phyloP scores from a whole-genome alignment of 768 basidiomycete genomes.

The Tylopilus balloui region DNA sequence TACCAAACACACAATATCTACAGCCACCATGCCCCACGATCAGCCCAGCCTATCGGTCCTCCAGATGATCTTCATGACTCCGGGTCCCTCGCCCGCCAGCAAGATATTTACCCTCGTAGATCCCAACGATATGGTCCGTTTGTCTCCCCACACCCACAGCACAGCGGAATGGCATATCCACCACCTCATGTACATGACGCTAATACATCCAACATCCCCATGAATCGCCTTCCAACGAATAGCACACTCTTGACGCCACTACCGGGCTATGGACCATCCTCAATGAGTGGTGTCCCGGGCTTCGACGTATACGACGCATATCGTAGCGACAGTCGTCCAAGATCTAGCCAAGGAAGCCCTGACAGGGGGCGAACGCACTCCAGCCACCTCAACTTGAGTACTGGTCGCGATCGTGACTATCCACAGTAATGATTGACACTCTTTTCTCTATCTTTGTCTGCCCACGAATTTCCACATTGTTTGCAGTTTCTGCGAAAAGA shows the following conservation, averaged over 20 bases:
- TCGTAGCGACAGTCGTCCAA: slow-evolving; percentile 37
- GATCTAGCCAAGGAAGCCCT: slow-evolving; percentile 36
- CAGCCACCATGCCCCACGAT: slow-evolving; percentile 25
- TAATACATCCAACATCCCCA: slow-evolving; percentile 14
- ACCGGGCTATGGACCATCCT: slow-evolving; percentile 48
- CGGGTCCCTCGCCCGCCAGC: slow-evolving; percentile 13
- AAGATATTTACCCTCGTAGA: slow-evolving; percentile 21
- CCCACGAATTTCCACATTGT: slow-evolving; percentile 1
- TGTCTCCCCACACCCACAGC: slow-evolving; percentile 17
- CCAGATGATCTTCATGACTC: slow-evolving; percentile 22
- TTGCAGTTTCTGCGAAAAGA: slow-evolving; percentile 6
- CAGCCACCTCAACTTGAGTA: slow-evolving; percentile 11
- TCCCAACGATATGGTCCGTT: slow-evolving; percentile 27
- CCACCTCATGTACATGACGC: slow-evolving; percentile 26
- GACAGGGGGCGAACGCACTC: slow-evolving; percentile 23
- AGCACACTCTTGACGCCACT: slow-evolving; percentile 73
- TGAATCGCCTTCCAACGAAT: slow-evolving; percentile 51
- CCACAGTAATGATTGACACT: slow-evolving; percentile 3
- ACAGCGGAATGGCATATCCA: slow-evolving; percentile 14
- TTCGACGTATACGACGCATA: slow-evolving; percentile 30
- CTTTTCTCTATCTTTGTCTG: not conserved
- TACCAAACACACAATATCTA: slow-evolving; percentile 21
- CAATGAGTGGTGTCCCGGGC: slow-evolving; percentile 24
- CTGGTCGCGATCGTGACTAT: slow-evolving; percentile 10
- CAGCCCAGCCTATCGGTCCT: slow-evolving; percentile 6